Evolutionary conservation across 1,139 yeast genomes (phyloP), one percentile per base, ranked within the genome.

Genomic region (Arxiozyma heterogenica): DNA sequence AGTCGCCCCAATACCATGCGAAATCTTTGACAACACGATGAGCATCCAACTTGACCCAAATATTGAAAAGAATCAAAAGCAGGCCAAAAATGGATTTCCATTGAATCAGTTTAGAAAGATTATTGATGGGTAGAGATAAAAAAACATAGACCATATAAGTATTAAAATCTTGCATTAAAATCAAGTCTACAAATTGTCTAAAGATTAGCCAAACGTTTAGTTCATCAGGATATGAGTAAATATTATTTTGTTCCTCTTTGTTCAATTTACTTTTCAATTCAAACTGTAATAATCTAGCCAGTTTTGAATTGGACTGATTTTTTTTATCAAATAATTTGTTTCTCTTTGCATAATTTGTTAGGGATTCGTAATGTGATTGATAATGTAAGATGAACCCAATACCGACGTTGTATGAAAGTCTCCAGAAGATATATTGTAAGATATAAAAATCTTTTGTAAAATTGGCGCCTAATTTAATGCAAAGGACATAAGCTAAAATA

Each of bases 1-100:
- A 88, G 69, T 88, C 96, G 39, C 96, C 96, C 96, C 96, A 88
- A 70, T 88, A 88, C 96, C 96, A 88, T 15, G 96, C 96, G 66
- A 83, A 89, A 69, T 88, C 96, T 67, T 88, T 87, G 54, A 88
- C 91, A 25, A 89, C 91, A 61, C 90, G 79, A 68, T 88, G 96
- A 43, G 96, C 96, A 70, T 88, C 93, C 18, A 87, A 74, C 67
- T 88, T 88, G 51, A 88, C 96, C 94, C 95, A 87, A 47, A 85
- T 75, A 65, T 87, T 87, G 73, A 88, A 87, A 49, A 84, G 61
- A 55, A 86, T 79, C 61, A 88, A 75, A 8, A 69, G 54, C 0
- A 71, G 56, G 15, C 87, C 86, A 9, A 74, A 62, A 48, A 79
- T 77, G 1, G 67, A 50, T 54, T 64, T 70, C 52, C 69, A 60